Conservation (phyloP, 169 alveolate species). For the Amoebophrya sp. region DNA sequence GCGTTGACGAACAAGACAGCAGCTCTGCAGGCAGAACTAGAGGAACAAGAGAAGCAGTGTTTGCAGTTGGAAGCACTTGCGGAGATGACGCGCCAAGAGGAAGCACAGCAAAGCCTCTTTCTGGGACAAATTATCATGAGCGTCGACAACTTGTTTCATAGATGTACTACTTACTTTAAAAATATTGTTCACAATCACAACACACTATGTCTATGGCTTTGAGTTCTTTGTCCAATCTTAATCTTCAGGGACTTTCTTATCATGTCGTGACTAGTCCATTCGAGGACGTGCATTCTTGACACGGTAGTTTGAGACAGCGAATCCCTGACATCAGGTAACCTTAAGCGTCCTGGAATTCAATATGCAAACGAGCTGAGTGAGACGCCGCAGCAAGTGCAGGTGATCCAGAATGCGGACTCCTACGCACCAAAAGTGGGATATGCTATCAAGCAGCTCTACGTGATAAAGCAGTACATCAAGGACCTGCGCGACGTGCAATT, state of each 20-base stretch:
- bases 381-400: neutral
- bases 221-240: too few species aligned
- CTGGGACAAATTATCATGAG: constrained; percentile 20
- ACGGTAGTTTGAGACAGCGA: neutral
- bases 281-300: neutral
- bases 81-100: neutral
- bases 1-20: constrained; percentile 26
- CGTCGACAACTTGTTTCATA: constrained; percentile 27
- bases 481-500: constrained; percentile 32
- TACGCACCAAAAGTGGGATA: neutral
- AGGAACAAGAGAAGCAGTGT: neutral
- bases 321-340: neutral
- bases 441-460: constrained; percentile 24
- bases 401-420: neutral
- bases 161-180: neutral
- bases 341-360: neutral
- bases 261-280: too few species aligned
- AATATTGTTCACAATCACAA: neutral
- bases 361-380: neutral
- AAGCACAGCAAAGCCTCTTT: neutral
- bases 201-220: neutral
- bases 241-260: too few species aligned
- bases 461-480: constrained; percentile 9
- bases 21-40: constrained; percentile 27
- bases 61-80: neutral